Conservation (phyloP, 2,329 filamentous ascomycete genomes). For the Colletotrichum spinosum region DNA sequence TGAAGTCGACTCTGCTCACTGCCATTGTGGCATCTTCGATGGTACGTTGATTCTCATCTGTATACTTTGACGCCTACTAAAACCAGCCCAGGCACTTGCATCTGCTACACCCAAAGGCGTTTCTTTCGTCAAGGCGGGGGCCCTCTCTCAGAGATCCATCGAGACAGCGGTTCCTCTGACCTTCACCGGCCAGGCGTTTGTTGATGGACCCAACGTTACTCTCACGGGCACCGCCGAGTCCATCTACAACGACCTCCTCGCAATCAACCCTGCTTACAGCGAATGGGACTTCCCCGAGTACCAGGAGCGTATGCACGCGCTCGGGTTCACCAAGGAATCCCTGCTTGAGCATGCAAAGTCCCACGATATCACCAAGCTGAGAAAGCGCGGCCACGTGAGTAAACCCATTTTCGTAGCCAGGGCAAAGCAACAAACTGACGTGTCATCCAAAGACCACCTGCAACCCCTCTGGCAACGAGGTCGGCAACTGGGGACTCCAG, state of each 20-base stretch:
- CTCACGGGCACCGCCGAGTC: slow-evolving; percentile 6
- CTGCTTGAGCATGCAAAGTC: not conserved
- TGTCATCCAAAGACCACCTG: not conserved
- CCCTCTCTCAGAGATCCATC: slow-evolving; percentile 3
- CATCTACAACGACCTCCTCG: slow-evolving; percentile 3
- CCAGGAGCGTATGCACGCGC: slow-evolving; percentile 2
- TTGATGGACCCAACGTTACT: slow-evolving; percentile 3
- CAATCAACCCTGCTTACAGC: slow-evolving; percentile 4
- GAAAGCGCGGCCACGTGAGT: slow-evolving; percentile 1
- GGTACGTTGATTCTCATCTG: not conserved
- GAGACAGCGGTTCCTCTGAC: not conserved
- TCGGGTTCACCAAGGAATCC: slow-evolving; percentile 1
- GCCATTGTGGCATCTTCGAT: slow-evolving; percentile 6
- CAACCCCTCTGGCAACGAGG: slow-evolving; percentile 2
- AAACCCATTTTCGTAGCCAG: not conserved
- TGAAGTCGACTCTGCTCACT: slow-evolving; percentile 3
- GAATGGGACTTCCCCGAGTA: slow-evolving; percentile 10
- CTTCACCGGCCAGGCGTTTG: slow-evolving; percentile 4
- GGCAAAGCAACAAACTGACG: not conserved
- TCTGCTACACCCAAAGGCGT: not conserved
- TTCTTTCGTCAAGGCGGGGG: not conserved
- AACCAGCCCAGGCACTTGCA: not conserved
- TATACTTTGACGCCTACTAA: not conserved
- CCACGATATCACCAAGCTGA: not conserved
- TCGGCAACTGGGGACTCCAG: slow-evolving; percentile 8